These are phyloP conservation scores for Termitomyces bulborhizus DNA, from an alignment of 768 basidiomycete species.

Conservation along the genomic window DNA sequence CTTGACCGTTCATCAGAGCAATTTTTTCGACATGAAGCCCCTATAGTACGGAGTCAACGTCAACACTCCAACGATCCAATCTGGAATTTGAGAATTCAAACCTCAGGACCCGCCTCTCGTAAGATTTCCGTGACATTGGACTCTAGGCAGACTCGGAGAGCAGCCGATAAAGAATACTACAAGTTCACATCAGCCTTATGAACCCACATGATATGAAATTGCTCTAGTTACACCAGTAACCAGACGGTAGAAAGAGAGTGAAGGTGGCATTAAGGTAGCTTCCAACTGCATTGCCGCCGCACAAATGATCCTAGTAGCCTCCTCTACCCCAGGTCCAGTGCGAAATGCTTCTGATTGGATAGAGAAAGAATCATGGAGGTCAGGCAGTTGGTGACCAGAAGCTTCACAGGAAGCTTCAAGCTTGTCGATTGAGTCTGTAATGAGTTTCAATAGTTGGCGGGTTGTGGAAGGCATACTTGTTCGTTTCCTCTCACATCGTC, in stretches of 20 bases:
- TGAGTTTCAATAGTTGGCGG: no score
- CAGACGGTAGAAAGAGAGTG: background rate
- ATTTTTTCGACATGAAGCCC: background rate
- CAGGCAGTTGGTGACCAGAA: no score
- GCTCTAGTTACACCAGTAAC: background rate
- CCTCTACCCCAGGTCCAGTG: no score
- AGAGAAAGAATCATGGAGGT: no score
- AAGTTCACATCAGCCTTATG: background rate
- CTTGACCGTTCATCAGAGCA: background rate
- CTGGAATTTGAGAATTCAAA: background rate
- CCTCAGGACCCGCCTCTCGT: constrained; percentile 16
- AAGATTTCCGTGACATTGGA: constrained; percentile 34
- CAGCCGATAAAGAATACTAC: background rate
- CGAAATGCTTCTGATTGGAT: no score
- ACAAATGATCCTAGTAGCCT: background rate
- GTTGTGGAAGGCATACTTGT: no score
- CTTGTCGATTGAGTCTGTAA: no score
- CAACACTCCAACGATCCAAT: background rate
- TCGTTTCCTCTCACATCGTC: no score
- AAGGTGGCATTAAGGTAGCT: background rate
- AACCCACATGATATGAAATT: no score
- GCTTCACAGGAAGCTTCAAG: no score
- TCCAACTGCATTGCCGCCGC: background rate
- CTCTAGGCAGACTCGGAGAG: constrained; percentile 22
- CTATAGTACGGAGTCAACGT: constrained; percentile 1